These are phyloP conservation scores for Podila epigama DNA, from an alignment of 192 early-diverging fungal genomes.

Conservation along the genomic window DNA sequence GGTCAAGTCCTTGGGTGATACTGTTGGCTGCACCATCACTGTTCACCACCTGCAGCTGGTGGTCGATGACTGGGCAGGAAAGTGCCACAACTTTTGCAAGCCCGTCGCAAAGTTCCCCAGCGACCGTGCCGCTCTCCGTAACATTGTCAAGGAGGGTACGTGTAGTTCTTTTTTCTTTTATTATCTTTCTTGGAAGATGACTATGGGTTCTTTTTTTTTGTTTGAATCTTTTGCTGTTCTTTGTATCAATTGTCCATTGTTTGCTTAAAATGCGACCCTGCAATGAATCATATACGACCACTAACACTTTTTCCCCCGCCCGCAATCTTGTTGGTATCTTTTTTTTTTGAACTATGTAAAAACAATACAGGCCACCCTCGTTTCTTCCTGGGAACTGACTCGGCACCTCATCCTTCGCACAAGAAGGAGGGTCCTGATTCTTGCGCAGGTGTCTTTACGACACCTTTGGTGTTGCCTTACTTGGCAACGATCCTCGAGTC, in stretches of 20 bases:
- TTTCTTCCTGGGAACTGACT: conserved; percentile 98
- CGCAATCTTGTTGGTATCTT: no score
- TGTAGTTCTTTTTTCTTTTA: no score
- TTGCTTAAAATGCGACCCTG: not conserved
- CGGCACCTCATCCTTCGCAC: conserved; percentile 90
- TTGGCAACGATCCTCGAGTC: conserved; percentile 89
- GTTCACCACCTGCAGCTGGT: conserved; percentile 92
- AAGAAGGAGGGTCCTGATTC: conserved; percentile 86
- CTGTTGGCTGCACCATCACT: conserved; percentile 94
- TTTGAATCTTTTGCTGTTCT: no score
- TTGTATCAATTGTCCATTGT: not conserved
- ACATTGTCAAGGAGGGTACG: conserved; percentile 77
- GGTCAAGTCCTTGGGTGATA: conserved; percentile 88
- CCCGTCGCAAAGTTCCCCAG: conserved; percentile 96
- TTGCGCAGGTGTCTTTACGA: conserved; percentile 93
- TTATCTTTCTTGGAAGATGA: no score
- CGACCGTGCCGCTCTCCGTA: conserved; percentile 88
- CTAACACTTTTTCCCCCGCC: no score
- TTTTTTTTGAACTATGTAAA: conserved; percentile 9
- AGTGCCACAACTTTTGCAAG: conserved; percentile 97
- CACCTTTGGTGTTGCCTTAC: conserved; percentile 84
- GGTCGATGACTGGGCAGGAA: conserved; percentile 98
- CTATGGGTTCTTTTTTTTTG: no score
- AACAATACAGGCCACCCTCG: conserved; percentile 78
- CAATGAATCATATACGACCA: not conserved